phyloP scores from a whole-genome alignment of 2,329 filamentous ascomycete genomes.

The Diatrype stigma region DNA sequence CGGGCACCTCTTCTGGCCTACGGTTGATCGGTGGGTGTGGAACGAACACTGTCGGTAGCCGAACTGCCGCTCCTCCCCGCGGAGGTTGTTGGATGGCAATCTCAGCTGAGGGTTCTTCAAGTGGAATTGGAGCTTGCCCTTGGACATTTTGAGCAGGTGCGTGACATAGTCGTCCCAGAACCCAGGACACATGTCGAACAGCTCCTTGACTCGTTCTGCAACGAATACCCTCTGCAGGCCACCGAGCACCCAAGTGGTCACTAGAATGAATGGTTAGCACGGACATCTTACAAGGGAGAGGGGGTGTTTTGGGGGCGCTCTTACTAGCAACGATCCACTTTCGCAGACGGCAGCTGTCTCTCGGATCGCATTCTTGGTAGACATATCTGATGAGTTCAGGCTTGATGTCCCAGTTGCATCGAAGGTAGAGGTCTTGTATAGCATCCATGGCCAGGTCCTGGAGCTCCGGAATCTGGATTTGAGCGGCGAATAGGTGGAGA shows the following conservation, averaged over 20 bases:
- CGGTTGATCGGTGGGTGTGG: conserved; percentile 51
- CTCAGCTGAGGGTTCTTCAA: conserved; percentile 60
- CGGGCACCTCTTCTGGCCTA: conserved; percentile 52
- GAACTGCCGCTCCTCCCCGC: conserved; percentile 53
- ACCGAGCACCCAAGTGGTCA: conserved; percentile 54
- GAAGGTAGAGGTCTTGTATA: conserved; percentile 55
- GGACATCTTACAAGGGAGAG: neutral
- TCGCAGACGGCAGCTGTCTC: conserved; percentile 47
- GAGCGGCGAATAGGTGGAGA: conserved; percentile 54
- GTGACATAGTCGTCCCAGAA: conserved; percentile 47
- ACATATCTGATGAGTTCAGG: conserved; percentile 47
- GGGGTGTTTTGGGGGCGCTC: neutral
- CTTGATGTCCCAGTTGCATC: conserved; percentile 55
- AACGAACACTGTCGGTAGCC: conserved; percentile 60
- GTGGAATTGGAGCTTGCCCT: conserved; percentile 45
- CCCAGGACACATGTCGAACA: conserved; percentile 41
- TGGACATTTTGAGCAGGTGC: conserved; percentile 49
- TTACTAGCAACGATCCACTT: conserved; percentile 53
- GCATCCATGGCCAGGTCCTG: conserved; percentile 57
- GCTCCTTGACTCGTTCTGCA: conserved; percentile 35
- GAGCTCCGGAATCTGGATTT: conserved; percentile 43
- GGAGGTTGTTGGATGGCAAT: conserved; percentile 51
- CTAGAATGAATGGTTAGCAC: neutral
- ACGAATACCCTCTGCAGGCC: conserved; percentile 24
- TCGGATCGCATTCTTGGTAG: conserved; percentile 49